Evolutionary conservation across 176 grass and related monocot genomes (phyloP), one percentile per base, ranked within the genome.

Genomic region (Avena sativa): DNA sequence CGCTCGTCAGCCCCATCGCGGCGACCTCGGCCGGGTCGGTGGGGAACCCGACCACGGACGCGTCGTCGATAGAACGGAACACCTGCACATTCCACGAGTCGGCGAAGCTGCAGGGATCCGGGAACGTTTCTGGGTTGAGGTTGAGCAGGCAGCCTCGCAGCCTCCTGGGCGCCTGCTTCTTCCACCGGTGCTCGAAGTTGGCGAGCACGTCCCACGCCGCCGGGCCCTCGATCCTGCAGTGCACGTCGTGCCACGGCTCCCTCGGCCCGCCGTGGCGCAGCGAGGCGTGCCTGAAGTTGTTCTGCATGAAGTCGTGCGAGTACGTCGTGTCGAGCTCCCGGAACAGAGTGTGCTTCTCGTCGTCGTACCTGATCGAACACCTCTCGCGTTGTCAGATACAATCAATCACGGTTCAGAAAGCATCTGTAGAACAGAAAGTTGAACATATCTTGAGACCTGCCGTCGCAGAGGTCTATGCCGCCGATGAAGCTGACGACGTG

Each of bases 221-320:
- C 1, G 71, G 86, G 19, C 93, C 96, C 61, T 98, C 87, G 34
- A 98, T 60, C 43, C 87, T 76, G 79, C 93, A 94, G 82, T 98
- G 96, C 49, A 89, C 86, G 79, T 98, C 96, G 63, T 98, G 96
- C 96, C 93, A 96, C 0, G 96, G 90, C 70, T 98, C 96, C 79
- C 96, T 62, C 26, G 96, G 96, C 1, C 96, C 93, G 50, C 96
- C 96, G 20, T 80, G 88, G 21, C 8, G 66, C 73, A 98, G 76
- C 19, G 78, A 40, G 11, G 90, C 88, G 83, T 92, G 74, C 26
- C 49, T 49, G 84, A 91, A 92, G 84, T 98, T 98, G 53, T 92
- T 82, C 82, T 98, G 93, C 69, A 85, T 38, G 84, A 98, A 98
- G 82, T 98, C 96, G 8, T 94, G 21, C 10, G 4, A 14, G 63